Base-by-base conservation (phyloP, 2,329 filamentous ascomycete genomes). In the Ceratocystis albifundus region DNA sequence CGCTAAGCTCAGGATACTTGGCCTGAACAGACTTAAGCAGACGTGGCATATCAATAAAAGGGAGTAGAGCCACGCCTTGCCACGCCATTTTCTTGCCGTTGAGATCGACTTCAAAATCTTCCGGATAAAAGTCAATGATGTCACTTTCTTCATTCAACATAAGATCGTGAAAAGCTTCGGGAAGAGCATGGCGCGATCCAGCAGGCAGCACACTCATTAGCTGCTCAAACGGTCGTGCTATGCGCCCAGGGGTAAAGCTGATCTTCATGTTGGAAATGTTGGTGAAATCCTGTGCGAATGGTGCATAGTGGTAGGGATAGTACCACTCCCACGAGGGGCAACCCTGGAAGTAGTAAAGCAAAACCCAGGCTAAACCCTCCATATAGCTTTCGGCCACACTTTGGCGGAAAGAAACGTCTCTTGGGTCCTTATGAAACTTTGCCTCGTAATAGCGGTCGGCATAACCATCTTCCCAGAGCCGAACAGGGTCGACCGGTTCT, bases 271-370 rank as follows among this genome's bases (percentile, higher is more conserved):
- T 86, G 64, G 81, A 84, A 59, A 99, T 80, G 66, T 92, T 87
- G 67, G 88, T 87, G 75, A 99, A 99, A 75, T 99, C 94, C 64
- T 91, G 89, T 1, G 94, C 94, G 74, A 99, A 99, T 2, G 95
- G 94, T 1, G 94, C 95, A 74, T 99, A 99, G 74, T 99, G 94
- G 73, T 97, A 96, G 0, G 94, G 94, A 73, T 96, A 99, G 75
- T 94, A 99, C 94, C 94, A 99, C 64, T 93, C 95, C 94, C 95
- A 99, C 0, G 91, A 96, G 25, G 94, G 91, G 72, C 94, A 99
- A 30, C 94, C 94, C 76, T 99, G 94, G 75, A 96, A 96, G 75
- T 99, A 99, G 76, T 99, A 99, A 45, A 92, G 80, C 63, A 99
- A 79, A 48, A 99, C 94, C 94, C 95, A 99, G 25, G 88, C 88